Evolutionary conservation across 2,329 filamentous ascomycete species (phyloP).

Genomic region (Neonectria ditissima): DNA sequence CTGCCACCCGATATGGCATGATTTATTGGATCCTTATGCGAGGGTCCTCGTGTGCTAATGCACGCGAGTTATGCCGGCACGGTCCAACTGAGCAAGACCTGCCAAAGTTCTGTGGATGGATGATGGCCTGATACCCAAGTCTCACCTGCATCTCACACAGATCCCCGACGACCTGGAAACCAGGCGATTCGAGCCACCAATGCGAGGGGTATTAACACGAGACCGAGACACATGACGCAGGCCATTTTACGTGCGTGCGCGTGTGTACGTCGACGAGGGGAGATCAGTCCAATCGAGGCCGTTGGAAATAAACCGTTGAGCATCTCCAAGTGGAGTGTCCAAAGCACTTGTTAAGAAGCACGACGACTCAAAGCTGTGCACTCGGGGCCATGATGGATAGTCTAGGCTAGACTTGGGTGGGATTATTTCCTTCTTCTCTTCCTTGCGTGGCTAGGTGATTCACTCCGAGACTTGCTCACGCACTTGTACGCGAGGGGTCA

Average conservation of each 20-base stretch:
- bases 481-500: constrained; percentile 4
- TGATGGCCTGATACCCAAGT: constrained; percentile 24
- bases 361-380: constrained; percentile 13
- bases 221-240: constrained; percentile 34
- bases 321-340: constrained; percentile 29
- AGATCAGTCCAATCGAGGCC: constrained; percentile 28
- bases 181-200: constrained; percentile 21
- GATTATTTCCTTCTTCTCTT: constrained; percentile 9
- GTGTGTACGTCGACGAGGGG: constrained; percentile 25
- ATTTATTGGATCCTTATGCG: constrained; percentile 35
- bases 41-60: constrained; percentile 31
- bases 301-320: constrained; percentile 22
- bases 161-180: constrained; percentile 21
- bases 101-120: constrained; percentile 26
- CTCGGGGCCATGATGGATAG: constrained; percentile 19
- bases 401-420: constrained; percentile 3
- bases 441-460: constrained; percentile 6
- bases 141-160: constrained; percentile 27
- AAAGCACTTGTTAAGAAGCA: constrained; percentile 27
- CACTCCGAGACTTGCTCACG: background rate
- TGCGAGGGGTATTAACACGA: constrained; percentile 29
- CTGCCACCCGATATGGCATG: constrained; percentile 28
- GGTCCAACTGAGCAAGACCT: constrained; percentile 22
- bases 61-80: constrained; percentile 28
- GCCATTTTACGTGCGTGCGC: constrained; percentile 24